Percentiles rank a stretch among this genome's conserved stretches.
These are phyloP conservation scores for Balansia obtecta DNA, from an alignment of 2,329 filamentous ascomycete genomes.

Conservation along the genomic window DNA sequence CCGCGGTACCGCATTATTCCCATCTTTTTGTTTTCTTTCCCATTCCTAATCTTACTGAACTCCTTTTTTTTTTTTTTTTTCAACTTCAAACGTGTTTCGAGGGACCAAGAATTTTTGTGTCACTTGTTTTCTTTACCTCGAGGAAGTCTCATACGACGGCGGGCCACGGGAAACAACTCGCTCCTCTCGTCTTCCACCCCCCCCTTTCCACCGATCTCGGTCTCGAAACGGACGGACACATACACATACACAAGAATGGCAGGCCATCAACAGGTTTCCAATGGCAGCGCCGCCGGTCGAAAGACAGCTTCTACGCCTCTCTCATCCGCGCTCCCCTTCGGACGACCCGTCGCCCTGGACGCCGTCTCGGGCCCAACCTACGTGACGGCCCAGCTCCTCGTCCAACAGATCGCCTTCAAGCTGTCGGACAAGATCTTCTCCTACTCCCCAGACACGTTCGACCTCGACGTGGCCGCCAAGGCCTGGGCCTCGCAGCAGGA, in stretches of 20 bases:
- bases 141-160: not conserved
- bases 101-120: not conserved
- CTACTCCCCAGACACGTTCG: constrained; percentile 88
- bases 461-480: constrained; percentile 73
- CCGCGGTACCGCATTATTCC: not conserved
- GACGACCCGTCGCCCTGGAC: constrained; percentile 39
- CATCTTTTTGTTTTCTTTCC: not conserved
- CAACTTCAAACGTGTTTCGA: not conserved
- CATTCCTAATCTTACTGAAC: not conserved
- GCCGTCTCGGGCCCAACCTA: constrained; percentile 80
- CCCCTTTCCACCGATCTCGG: not conserved
- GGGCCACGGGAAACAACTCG: not conserved
- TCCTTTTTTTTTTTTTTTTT: too few species aligned
- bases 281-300: too few species aligned
- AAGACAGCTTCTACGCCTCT: constrained; percentile 21
- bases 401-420: constrained; percentile 91
- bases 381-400: constrained; percentile 80
- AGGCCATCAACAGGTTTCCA: too few species aligned
- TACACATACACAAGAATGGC: too few species aligned
- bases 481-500: constrained; percentile 60
- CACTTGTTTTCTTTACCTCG: not conserved
- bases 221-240: not conserved
- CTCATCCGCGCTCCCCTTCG: constrained; percentile 45
- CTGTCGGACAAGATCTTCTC: constrained; percentile 96
- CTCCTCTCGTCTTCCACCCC: not conserved